Conservation (phyloP, 805 yeast species). For the Starmerella vitae region DNA sequence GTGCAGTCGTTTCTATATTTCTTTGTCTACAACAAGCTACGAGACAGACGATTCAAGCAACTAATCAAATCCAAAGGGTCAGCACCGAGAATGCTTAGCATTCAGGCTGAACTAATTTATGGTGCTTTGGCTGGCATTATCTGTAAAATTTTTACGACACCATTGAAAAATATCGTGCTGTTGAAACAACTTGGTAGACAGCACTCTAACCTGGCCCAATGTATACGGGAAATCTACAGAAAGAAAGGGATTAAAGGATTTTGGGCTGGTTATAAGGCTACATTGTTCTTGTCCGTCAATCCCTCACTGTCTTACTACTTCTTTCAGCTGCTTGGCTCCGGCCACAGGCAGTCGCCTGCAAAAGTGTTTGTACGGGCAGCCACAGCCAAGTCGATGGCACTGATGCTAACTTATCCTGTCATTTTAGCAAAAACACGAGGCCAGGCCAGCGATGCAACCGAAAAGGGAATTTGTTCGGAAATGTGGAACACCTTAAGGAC, state of each 20-base stretch:
- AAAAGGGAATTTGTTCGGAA: conserved; percentile 1
- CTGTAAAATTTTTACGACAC: conserved; percentile 25
- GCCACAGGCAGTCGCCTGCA: conserved; percentile 21
- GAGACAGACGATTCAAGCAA: conserved; percentile 19
- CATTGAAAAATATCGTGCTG: conserved; percentile 25
- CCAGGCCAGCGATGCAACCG: conserved; percentile 31
- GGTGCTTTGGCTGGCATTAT: conserved; percentile 26
- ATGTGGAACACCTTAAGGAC: conserved; percentile 40
- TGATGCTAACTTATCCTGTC: conserved; percentile 58
- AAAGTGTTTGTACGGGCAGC: conserved; percentile 59
- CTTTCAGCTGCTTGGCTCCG: conserved; percentile 22
- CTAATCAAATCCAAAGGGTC: conserved; percentile 9
- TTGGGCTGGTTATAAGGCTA: conserved; percentile 27
- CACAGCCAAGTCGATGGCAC: conserved; percentile 51
- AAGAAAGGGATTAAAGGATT: conserved; percentile 25
- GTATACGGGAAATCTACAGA: conserved; percentile 21
- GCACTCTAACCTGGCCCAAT: conserved; percentile 4
- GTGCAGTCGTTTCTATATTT: conserved; percentile 26
- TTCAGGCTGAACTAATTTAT: conserved; percentile 23
- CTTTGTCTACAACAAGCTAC: conserved; percentile 24
- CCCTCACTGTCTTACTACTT: conserved; percentile 28
- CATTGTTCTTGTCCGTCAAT: conserved; percentile 24
- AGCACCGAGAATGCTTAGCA: conserved; percentile 23
- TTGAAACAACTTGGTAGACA: conserved; percentile 22
- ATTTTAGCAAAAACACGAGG: conserved; percentile 62